A percentile compares a stretch with the other conserved stretches of the same genome.
Conservation (phyloP, 805 yeast genomes). For the Spathaspora hagerdaliae region DNA sequence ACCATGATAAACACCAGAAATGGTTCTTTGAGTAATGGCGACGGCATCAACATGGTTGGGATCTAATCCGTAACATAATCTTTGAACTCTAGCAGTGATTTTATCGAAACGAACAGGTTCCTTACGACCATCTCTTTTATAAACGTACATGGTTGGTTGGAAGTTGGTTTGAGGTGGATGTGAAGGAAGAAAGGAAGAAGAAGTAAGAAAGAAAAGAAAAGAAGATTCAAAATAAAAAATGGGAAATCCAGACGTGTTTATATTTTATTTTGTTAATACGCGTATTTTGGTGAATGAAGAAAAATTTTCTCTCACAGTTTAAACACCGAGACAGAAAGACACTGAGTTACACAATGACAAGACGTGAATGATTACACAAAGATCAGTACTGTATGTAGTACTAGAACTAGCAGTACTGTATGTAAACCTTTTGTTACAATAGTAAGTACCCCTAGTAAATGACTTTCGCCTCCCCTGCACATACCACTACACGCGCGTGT, state of each 20-base stretch:
- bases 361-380: no score
- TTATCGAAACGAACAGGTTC: constrained; percentile 95
- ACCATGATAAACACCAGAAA: constrained; percentile 95
- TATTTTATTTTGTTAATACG: neutral
- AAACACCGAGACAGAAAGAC: no score
- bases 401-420: no score
- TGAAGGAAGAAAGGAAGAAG: neutral
- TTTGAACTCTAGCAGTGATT: constrained; percentile 87
- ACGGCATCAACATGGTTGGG: constrained; percentile 91
- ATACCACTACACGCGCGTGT: no score
- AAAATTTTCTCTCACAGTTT: no score
- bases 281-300: no score
- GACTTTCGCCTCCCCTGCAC: no score
- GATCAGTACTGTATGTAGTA: no score
- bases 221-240: neutral
- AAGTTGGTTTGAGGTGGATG: neutral
- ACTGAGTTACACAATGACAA: no score
- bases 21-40: constrained; percentile 92
- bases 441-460: no score
- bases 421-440: no score
- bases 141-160: constrained; percentile 69
- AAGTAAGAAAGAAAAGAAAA: neutral
- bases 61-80: constrained; percentile 92
- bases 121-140: constrained; percentile 88
- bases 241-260: constrained; percentile 1